Conservation (phyloP, 2,329 filamentous ascomycete genomes). For the Pseudocercospora ulei region DNA sequence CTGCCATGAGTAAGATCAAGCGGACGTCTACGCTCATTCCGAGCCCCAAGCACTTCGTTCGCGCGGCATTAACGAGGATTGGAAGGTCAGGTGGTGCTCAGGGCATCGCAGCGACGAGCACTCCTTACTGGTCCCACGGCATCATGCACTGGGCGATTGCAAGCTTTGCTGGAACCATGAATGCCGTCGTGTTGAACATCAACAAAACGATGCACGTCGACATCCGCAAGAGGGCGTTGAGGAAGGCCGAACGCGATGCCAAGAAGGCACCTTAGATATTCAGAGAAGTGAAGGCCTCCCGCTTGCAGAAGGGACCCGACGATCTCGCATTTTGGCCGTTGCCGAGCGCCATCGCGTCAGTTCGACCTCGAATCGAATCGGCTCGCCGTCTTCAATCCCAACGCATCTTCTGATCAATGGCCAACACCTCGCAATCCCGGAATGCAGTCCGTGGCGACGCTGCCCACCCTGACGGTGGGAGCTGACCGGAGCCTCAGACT, state of each 20-base stretch:
- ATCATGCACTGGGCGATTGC: constrained; percentile 74
- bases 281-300: neutral
- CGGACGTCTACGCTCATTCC: constrained; percentile 69
- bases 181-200: constrained; percentile 47
- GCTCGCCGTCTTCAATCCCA: too few relatives aligned
- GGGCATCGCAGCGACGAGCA: constrained; percentile 70
- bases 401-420: too few relatives aligned
- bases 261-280: constrained; percentile 49
- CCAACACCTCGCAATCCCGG: too few relatives aligned
- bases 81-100: constrained; percentile 69
- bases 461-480: too few relatives aligned
- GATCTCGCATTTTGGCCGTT: too few relatives aligned
- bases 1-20: constrained; percentile 93
- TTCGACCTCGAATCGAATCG: too few relatives aligned
- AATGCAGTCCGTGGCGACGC: too few relatives aligned
- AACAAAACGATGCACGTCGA: constrained; percentile 68
- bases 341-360: too few relatives aligned
- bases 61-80: constrained; percentile 66
- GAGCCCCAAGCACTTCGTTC: constrained; percentile 72
- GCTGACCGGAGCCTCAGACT: too few relatives aligned
- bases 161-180: constrained; percentile 51
- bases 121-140: constrained; percentile 87
- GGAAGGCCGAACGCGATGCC: constrained; percentile 71
- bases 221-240: constrained; percentile 71
- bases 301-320: too few relatives aligned